phyloP scores from a whole-genome alignment of 2,329 filamentous ascomycete genomes.

The Pseudogymnoascus sp. region DNA sequence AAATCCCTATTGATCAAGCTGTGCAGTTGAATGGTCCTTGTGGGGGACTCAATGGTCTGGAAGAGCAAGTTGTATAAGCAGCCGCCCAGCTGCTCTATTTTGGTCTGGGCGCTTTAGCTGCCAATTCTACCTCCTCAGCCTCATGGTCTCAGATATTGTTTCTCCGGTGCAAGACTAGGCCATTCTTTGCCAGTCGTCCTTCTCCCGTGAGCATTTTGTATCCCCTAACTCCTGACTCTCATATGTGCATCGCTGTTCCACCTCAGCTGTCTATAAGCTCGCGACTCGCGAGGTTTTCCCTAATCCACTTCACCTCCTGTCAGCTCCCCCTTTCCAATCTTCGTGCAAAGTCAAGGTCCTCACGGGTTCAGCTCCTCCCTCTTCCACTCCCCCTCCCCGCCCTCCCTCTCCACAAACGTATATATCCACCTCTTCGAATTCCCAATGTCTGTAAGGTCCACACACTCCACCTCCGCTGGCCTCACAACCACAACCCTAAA shows the following conservation, averaged over 20 bases:
- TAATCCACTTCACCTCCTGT: conserved; percentile 1
- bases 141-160: neutral
- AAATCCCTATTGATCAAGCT: neutral
- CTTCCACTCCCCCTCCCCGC: conserved; percentile 51
- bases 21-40: neutral
- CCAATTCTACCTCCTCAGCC: neutral
- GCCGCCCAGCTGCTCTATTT: neutral
- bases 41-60: neutral
- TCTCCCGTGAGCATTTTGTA: neutral
- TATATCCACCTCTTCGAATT: conserved; percentile 51
- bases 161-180: neutral
- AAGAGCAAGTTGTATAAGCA: neutral
- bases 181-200: neutral
- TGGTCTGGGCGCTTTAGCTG: neutral
- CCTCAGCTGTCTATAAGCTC: neutral
- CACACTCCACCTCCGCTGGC: conserved; percentile 59
- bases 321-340: conserved; percentile 5
- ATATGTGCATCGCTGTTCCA: neutral
- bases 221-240: neutral
- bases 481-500: conserved; percentile 81
- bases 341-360: neutral
- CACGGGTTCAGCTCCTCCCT: conserved; percentile 30
- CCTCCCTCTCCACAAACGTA: conserved; percentile 42
- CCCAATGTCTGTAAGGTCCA: conserved; percentile 51
- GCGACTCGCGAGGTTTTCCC: neutral